Evolutionary conservation across 441 rosid species (phyloP).

Genomic region (Populus trichocarpa): DNA sequence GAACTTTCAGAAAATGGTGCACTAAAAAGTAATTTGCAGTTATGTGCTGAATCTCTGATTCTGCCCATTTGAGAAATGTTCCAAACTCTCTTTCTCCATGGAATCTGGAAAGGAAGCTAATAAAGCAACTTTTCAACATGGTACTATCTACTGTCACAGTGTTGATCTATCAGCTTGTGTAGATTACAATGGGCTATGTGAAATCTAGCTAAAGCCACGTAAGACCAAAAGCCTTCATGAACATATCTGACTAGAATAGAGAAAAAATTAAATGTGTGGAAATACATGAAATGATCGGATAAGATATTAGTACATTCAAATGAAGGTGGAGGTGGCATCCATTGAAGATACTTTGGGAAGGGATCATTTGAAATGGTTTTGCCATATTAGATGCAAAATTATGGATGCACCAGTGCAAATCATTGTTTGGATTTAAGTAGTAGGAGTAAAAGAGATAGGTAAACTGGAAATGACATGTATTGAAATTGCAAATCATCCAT

Average conservation of each 20-base stretch:
- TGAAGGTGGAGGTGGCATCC: neutral
- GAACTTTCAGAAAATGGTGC: neutral
- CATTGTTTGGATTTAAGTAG: neutral
- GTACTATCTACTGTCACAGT: neutral
- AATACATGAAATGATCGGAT: neutral
- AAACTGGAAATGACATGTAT: neutral
- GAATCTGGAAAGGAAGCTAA: neutral
- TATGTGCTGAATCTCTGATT: neutral
- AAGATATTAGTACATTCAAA: neutral
- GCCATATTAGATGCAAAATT: neutral
- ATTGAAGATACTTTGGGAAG: neutral
- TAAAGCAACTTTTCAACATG: neutral
- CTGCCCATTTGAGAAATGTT: neutral
- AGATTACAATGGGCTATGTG: neutral
- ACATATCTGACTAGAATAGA: neutral
- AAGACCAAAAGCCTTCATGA: neutral
- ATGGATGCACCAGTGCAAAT: neutral
- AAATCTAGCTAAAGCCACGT: neutral
- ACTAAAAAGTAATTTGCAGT: neutral
- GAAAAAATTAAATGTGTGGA: neutral
- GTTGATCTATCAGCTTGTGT: neutral
- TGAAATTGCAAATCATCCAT: neutral
- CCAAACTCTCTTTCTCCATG: neutral
- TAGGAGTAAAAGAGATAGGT: neutral
- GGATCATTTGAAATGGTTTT: neutral